Conservation (phyloP, 495 filamentous ascomycete genomes). For the Achaetomiella virescens region DNA sequence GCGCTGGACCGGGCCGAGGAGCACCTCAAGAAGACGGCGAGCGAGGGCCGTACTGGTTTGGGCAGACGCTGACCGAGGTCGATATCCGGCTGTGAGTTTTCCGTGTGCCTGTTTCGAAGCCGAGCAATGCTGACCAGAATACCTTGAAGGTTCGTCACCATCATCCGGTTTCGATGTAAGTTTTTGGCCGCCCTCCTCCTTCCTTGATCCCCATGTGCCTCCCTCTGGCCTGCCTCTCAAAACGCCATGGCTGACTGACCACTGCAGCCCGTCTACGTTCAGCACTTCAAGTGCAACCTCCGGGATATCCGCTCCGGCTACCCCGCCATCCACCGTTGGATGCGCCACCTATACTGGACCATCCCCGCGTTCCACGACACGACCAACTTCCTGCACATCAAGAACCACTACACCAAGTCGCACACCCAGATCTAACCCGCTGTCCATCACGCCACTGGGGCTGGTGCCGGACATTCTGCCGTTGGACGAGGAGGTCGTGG, state of each 20-base stretch:
- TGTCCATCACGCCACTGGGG: slow-evolving; percentile 58
- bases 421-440: slow-evolving; percentile 56
- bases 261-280: slow-evolving; percentile 53
- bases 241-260: not conserved
- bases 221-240: not conserved
- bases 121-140: not conserved
- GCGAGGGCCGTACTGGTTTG: slow-evolving; percentile 56
- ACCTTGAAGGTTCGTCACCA: slow-evolving; percentile 44
- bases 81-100: slow-evolving; percentile 52
- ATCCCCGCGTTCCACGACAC: slow-evolving; percentile 63
- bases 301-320: slow-evolving; percentile 66
- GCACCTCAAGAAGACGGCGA: slow-evolving; percentile 39
- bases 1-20: slow-evolving; percentile 57
- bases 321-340: slow-evolving; percentile 62
- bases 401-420: slow-evolving; percentile 48
- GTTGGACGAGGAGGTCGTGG: slow-evolving; percentile 37
- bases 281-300: slow-evolving; percentile 64
- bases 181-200: too few relatives aligned
- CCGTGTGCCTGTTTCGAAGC: not conserved
- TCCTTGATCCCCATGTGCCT: not conserved
- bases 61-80: slow-evolving; percentile 58
- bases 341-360: slow-evolving; percentile 66
- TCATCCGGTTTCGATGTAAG: slow-evolving; percentile 61
- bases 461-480: slow-evolving; percentile 56
- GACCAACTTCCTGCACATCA: slow-evolving; percentile 60